A percentile compares a stretch with the other conserved stretches of the same genome.
These are phyloP conservation scores for Pyrenula massariospora DNA, from an alignment of 495 filamentous ascomycete genomes.

Conservation along the genomic window DNA sequence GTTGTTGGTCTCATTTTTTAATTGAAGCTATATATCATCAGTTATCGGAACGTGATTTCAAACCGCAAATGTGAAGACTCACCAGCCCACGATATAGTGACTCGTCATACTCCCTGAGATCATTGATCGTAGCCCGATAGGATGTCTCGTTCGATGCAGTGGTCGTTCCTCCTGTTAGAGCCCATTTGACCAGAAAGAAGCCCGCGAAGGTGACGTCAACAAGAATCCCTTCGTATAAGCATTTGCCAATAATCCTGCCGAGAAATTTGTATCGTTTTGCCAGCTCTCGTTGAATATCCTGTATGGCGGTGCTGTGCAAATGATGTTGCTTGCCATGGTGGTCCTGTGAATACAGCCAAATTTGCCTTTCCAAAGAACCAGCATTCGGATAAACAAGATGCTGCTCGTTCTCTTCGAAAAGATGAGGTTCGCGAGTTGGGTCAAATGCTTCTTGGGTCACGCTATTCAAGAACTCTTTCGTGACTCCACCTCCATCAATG, in stretches of 20 bases:
- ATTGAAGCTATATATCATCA: constrained; percentile 36
- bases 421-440: constrained; percentile 32
- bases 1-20: constrained; percentile 82
- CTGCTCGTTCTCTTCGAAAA: constrained; percentile 81
- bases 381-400: constrained; percentile 89
- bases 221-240: constrained; percentile 93
- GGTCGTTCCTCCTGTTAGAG: constrained; percentile 54
- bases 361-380: constrained; percentile 49
- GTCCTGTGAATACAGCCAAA: constrained; percentile 47
- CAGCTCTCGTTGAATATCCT: constrained; percentile 25
- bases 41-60: constrained; percentile 2
- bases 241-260: constrained; percentile 88
- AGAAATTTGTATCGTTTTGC: constrained; percentile 81
- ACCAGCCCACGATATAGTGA: constrained; percentile 85
- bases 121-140: constrained; percentile 83
- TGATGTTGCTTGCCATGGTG: constrained; percentile 28
- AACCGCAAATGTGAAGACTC: constrained; percentile 15
- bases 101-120: constrained; percentile 84
- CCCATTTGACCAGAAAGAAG: constrained; percentile 95
- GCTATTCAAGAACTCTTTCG: constrained; percentile 92
- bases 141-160: constrained; percentile 52
- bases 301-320: neutral
- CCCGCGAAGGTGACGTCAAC: constrained; percentile 89
- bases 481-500: constrained; percentile 94
- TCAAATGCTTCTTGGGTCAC: constrained; percentile 81